Percentiles rank a stretch among this genome's conserved stretches.
phyloP scores from a whole-genome alignment of 176 grass and related monocot genomes.

The Aegilops longissima region DNA sequence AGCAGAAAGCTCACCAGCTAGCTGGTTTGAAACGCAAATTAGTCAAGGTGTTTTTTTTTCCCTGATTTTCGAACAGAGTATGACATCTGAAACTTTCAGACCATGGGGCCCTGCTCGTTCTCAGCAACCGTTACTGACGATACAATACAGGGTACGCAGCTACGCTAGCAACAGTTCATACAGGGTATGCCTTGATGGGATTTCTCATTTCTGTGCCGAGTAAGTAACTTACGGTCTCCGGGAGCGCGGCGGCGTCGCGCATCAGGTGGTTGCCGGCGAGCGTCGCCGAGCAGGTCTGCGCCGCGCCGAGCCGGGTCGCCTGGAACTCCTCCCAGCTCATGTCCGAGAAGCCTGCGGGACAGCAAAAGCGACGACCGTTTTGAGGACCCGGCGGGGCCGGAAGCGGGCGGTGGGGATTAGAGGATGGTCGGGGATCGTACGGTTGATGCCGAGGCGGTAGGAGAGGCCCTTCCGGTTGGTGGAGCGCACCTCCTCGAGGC shows the following conservation, averaged over 20 bases:
- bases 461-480: conserved; percentile 70
- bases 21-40: not conserved
- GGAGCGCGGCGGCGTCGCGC: conserved; percentile 42
- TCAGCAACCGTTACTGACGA: not conserved
- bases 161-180: not conserved
- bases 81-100: not conserved
- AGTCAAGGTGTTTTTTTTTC: not conserved
- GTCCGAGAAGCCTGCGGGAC: conserved; percentile 65
- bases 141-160: not conserved
- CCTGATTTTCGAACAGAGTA: not conserved
- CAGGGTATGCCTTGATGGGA: not conserved
- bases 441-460: conserved; percentile 87
- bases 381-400: not conserved
- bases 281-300: conserved; percentile 96
- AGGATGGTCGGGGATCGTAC: conserved; percentile 37
- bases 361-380: not conserved
- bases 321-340: conserved; percentile 98
- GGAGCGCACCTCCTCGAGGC: conserved; percentile 67
- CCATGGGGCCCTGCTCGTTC: not conserved
- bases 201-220: not conserved
- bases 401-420: not conserved
- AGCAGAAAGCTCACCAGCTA: not conserved
- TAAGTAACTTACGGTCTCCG: conserved; percentile 56
- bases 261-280: conserved; percentile 79
- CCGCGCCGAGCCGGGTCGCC: conserved; percentile 64